These are phyloP conservation scores for Lophium mytilinum DNA, from an alignment of 495 filamentous ascomycete genomes.

Conservation along the genomic window DNA sequence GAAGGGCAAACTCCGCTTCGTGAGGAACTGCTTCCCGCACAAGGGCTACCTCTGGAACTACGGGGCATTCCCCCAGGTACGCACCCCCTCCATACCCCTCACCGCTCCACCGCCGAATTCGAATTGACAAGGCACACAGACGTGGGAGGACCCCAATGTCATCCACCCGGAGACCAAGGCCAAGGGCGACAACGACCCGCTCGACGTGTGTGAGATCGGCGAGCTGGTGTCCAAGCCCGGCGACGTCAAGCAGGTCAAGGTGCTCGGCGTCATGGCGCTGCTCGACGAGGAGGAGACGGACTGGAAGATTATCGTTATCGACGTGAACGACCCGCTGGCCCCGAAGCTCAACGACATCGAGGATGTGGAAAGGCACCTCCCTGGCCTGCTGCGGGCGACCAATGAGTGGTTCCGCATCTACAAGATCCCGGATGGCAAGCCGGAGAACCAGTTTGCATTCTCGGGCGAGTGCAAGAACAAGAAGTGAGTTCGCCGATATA, in stretches of 20 bases:
- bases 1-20: conserved; percentile 91
- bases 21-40: conserved; percentile 99
- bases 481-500: conserved; percentile 48
- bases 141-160: conserved; percentile 96
- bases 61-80: conserved; percentile 94
- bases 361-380: conserved; percentile 97
- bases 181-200: conserved; percentile 98
- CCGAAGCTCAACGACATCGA: conserved; percentile 97
- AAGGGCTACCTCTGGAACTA: conserved; percentile 99
- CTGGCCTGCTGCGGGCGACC: conserved; percentile 89
- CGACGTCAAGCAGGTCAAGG: conserved; percentile 99
- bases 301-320: conserved; percentile 99
- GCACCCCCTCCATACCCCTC: conserved; percentile 15
- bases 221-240: conserved; percentile 92
- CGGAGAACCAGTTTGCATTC: conserved; percentile 99
- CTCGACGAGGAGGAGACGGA: conserved; percentile 99
- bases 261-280: conserved; percentile 97
- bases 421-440: conserved; percentile 99
- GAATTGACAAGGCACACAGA: conserved; percentile 46
- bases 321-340: conserved; percentile 94
- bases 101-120: conserved; percentile 14
- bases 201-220: conserved; percentile 99
- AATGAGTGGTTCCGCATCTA: conserved; percentile 99
- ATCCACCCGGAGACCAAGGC: conserved; percentile 98
- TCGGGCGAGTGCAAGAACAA: conserved; percentile 99